A percentile compares a stretch with the other conserved stretches of the same genome.
Evolutionary conservation across 2,329 filamentous ascomycete species (phyloP).

Genomic region (Aspergillus texensis): DNA sequence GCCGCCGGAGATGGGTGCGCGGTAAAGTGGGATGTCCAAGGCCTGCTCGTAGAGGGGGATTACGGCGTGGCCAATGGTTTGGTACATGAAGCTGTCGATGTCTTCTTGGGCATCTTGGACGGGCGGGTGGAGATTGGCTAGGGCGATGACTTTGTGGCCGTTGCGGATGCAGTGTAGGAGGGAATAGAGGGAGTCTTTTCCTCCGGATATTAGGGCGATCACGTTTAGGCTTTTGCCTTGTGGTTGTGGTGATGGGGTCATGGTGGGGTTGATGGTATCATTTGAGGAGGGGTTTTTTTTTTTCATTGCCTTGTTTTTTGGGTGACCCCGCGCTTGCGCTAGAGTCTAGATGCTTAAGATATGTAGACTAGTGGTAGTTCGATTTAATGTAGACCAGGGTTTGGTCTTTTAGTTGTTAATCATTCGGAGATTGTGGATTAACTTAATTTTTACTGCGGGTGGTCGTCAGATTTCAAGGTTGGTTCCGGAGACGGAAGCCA

Average conservation of each 20-base stretch:
- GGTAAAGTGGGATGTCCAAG: constrained; percentile 80
- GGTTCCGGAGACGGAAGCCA: not conserved
- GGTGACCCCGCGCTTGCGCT: not conserved
- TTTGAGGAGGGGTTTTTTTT: not conserved
- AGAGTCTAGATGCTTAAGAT: not conserved
- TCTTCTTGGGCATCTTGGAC: constrained; percentile 52
- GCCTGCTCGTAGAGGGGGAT: constrained; percentile 82
- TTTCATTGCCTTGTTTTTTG: not conserved
- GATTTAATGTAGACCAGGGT: not conserved
- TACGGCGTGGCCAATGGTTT: constrained; percentile 88
- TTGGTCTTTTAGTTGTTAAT: not conserved
- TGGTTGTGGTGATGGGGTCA: constrained; percentile 43
- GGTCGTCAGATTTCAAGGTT: not conserved
- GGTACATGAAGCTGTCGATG: constrained; percentile 99
- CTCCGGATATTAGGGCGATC: constrained; percentile 90
- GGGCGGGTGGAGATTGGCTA: constrained; percentile 82
- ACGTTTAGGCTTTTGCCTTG: constrained; percentile 61
- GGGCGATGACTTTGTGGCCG: constrained; percentile 80
- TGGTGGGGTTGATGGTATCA: constrained; percentile 26
- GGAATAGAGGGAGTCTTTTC: constrained; percentile 95
- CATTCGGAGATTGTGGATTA: not conserved
- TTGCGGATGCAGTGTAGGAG: constrained; percentile 86
- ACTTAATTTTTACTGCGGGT: not conserved
- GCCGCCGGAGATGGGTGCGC: constrained; percentile 71
- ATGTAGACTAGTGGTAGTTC: not conserved